Base-by-base conservation (phyloP, 176 grass and related monocot species). In the Oryza nivara region DNA sequence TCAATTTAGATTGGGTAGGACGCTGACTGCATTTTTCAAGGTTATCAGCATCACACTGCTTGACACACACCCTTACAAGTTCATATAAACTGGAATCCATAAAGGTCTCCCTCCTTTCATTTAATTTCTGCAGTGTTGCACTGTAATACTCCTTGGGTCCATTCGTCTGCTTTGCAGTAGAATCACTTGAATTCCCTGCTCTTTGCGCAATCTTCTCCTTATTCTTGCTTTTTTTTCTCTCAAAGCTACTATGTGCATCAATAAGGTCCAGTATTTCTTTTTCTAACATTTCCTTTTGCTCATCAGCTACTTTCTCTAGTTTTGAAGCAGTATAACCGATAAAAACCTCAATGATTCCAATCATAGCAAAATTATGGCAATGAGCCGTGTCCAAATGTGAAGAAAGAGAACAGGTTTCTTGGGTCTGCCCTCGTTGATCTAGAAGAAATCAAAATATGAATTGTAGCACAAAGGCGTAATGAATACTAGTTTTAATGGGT, bases 191-290 rank as follows among this genome's bases (percentile, higher is more conserved):
- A 84, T 90, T 38, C 4, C 80, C 76, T 89, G 79, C 89, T 89
- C 84, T 79, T 72, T 74, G 68, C 61, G 44, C 67, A 77, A 32
- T 77, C 73, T 71, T 89, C 36, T 91, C 90, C 88, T 77, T 90
- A 36, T 36, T 82, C 46, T 72, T 88, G 70, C 69, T 76, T 72
- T 38, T 88, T 89, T 89, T 93, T 41, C 88, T 94, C 79, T 92
- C 90, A 56, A 91, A 72, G 56, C 67, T 26, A 80, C 84, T 45
- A 45, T 97, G 76, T 20, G 76, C 86, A 87, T 84, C 77, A 84
- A 89, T 61, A 76, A 97, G 90, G 71, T 89, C 88, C 41, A 92
- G 77, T 83, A 94, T 87, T 94, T 97, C 92, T 77, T 92, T 97
- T 85, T 91, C 92, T 56, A 92, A 74, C 23, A 74, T 78, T 25